phyloP scores from a whole-genome alignment of 345 rosid genomes.

The Firmiana major region DNA sequence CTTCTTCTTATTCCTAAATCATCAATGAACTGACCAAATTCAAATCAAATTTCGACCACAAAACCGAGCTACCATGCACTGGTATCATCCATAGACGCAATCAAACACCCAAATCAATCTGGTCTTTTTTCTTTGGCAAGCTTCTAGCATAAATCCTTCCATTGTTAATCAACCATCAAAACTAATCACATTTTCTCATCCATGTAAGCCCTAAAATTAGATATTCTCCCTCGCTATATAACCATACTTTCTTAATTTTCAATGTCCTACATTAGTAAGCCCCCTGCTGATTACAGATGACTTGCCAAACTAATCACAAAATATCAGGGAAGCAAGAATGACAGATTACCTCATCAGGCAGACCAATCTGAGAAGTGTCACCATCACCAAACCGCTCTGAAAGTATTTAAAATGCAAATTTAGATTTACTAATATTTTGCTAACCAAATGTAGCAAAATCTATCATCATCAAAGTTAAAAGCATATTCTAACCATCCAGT shows the following conservation, averaged over 20 bases:
- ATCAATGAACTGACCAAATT: neutral
- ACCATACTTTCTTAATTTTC: slow-evolving; percentile 4
- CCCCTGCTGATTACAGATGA: neutral
- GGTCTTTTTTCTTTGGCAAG: neutral
- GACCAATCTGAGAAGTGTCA: slow-evolving; percentile 83
- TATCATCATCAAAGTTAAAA: slow-evolving; percentile 12
- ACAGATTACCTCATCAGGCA: slow-evolving; percentile 83
- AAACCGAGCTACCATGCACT: neutral
- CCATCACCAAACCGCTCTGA: slow-evolving; percentile 99
- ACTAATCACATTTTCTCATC: neutral
- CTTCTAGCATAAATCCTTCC: neutral
- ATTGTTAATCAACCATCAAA: neutral
- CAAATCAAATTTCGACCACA: neutral
- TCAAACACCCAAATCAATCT: neutral
- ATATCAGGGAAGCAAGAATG: neutral
- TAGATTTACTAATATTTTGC: slow-evolving; percentile 8
- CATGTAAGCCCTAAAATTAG: neutral
- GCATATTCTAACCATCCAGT: slow-evolving; percentile 76
- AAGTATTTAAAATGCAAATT: slow-evolving; percentile 22
- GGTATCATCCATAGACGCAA: neutral
- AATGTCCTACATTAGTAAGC: neutral
- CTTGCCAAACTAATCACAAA: neutral
- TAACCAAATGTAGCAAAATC: slow-evolving; percentile 6
- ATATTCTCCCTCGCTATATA: neutral
- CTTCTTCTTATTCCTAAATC: neutral